Evolutionary conservation across 1,284 basidiomycete species (phyloP), one percentile per base, ranked within the genome.

Genomic region (Singerocomus rubriflavus): DNA sequence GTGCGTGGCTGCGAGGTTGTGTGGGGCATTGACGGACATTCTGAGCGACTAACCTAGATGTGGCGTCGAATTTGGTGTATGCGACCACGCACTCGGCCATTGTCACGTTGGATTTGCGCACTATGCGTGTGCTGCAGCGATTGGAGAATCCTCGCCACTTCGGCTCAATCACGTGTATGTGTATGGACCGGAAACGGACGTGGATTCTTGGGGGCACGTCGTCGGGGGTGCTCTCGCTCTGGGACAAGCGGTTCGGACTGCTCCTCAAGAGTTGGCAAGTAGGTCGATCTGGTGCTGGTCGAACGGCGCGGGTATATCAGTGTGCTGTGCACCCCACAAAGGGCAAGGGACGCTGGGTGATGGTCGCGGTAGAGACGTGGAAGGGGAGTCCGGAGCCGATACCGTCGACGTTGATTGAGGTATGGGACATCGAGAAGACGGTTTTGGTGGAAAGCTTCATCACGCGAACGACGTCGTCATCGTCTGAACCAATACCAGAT

Each of bases 191-290:
- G 26, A 88, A 88, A 58, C 81, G 81, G 26, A 81, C 88, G 5
- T 98, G 96, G 96, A 74, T 94, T 32, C 75, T 96, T 6, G 84
- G 91, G 29, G 95, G 93, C 2, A 96, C 95, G 1, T 82, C 88
- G 3, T 81, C 81, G 1, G 96, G 96, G 5, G 80, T 86, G 9
- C 72, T 98, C 7, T 84, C 86, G 4, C 76, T 98, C 1, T 98
- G 95, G 94, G 96, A 99, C 71, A 80, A 94, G 45, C 84, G 96
- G 3, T 98, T 98, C 58, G 92, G 93, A 0, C 73, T 98, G n/a
- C 72, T 90, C 6, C 73, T 98, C 59, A 88, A 88, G 65, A 89
- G 84, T 44, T 98, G 95, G 95, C 81, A 84, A 56, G 84, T 85
- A 1, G 84, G 83, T n/a, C 59, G 57, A 11, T 74, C 76, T 10